Conservation (phyloP, 2,329 filamentous ascomycete species). For the Tolypocladium inflatum region DNA sequence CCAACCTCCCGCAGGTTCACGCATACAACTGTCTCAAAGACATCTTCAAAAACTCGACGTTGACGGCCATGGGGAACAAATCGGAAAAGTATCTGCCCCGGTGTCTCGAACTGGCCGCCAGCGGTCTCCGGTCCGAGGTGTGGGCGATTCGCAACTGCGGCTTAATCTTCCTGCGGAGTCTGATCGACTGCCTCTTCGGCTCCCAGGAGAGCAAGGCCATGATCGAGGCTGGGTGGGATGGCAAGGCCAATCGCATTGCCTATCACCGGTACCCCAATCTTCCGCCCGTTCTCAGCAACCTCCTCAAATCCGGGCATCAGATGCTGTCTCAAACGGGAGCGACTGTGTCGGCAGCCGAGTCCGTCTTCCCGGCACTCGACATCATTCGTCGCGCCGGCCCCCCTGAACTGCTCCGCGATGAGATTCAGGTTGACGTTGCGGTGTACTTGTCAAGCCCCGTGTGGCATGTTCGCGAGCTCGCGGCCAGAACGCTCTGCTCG, state of each 20-base stretch:
- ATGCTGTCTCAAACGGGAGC: slow-evolving; percentile 28
- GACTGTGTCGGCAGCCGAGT: slow-evolving; percentile 44
- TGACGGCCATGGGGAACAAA: slow-evolving; percentile 61
- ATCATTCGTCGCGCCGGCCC: slow-evolving; percentile 65
- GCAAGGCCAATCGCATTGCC: slow-evolving; percentile 54
- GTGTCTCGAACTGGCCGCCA: slow-evolving; percentile 70
- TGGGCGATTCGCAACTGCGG: slow-evolving; percentile 96
- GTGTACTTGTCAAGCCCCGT: slow-evolving; percentile 58
- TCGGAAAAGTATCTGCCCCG: slow-evolving; percentile 67
- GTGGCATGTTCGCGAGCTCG: slow-evolving; percentile 77
- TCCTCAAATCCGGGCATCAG: slow-evolving; percentile 45
- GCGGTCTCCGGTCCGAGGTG: slow-evolving; percentile 67
- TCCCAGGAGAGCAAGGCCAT: slow-evolving; percentile 60
- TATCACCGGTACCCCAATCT: slow-evolving; percentile 61
- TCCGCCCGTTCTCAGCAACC: slow-evolving; percentile 50
- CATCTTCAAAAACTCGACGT: slow-evolving; percentile 73
- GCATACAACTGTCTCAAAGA: slow-evolving; percentile 90
- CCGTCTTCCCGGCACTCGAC: slow-evolving; percentile 75
- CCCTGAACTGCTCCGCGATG: slow-evolving; percentile 43
- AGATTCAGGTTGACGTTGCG: slow-evolving; percentile 49
- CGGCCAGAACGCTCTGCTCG: slow-evolving; percentile 61
- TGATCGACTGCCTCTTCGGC: slow-evolving; percentile 72
- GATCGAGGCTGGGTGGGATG: slow-evolving; percentile 55
- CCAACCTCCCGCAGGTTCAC: slow-evolving; percentile 80
- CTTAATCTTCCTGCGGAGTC: slow-evolving; percentile 74